A percentile compares a stretch with the other conserved stretches of the same genome.
phyloP scores from a whole-genome alignment of 768 basidiomycete species.

The Saitozyma podzolica region DNA sequence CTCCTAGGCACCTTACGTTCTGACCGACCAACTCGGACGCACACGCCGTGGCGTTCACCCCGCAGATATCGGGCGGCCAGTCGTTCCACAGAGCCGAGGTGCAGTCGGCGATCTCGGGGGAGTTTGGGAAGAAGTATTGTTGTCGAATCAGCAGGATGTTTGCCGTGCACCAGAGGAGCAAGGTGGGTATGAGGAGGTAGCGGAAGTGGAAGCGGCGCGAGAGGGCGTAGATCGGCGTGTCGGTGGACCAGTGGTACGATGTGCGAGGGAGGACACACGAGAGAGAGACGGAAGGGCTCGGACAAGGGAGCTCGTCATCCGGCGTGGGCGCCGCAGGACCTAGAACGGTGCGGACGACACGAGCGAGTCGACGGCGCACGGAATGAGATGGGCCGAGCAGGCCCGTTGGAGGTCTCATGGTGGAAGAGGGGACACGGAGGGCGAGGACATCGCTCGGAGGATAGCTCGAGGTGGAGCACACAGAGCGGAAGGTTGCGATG shows the following conservation, averaged over 20 bases:
- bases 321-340: conserved; percentile 13
- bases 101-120: conserved; percentile 26
- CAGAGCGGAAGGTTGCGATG: too few relatives aligned
- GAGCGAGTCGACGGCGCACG: not conserved
- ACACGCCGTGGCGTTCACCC: conserved; percentile 33
- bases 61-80: conserved; percentile 44
- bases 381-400: too few relatives aligned
- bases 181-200: conserved; percentile 14
- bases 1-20: conserved; percentile 39
- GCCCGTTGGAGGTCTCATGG: too few relatives aligned
- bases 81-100: conserved; percentile 29
- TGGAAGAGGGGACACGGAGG: too few relatives aligned
- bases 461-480: too few relatives aligned
- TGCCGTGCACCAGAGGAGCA: conserved; percentile 29
- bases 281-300: conserved; percentile 11
- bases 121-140: conserved; percentile 30
- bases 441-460: too few relatives aligned
- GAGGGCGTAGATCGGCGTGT: not conserved
- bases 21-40: conserved; percentile 8
- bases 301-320: conserved; percentile 12
- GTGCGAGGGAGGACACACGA: conserved; percentile 1
- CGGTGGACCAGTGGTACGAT: too few relatives aligned
- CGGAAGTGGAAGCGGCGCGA: conserved; percentile 7
- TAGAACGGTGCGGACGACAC: conserved; percentile 7
- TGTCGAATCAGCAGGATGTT: conserved; percentile 40